phyloP scores from a whole-genome alignment of 83 land plant genomes.

The Picea engelmannii region DNA sequence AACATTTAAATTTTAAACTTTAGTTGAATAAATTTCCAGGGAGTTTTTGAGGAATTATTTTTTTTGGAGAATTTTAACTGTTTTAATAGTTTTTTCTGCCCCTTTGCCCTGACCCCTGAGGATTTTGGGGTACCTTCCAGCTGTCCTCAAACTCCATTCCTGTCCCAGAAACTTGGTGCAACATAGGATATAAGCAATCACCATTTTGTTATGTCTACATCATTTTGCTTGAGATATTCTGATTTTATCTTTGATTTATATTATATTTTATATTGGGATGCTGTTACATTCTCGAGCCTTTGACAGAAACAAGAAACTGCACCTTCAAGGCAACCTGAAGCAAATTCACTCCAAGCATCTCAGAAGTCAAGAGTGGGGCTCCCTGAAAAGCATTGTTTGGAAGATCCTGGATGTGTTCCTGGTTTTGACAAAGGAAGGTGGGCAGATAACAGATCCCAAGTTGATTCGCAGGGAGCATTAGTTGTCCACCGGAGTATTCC shows the following conservation, averaged over 20 bases:
- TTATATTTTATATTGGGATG: neutral
- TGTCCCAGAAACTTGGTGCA: too few relatives aligned
- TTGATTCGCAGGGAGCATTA: conserved; percentile 19
- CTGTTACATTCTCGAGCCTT: neutral
- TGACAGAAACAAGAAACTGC: conserved; percentile 11
- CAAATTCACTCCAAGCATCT: neutral
- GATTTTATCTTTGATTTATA: neutral
- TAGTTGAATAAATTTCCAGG: too few relatives aligned
- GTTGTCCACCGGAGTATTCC: conserved; percentile 14
- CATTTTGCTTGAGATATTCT: neutral
- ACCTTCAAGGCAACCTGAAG: neutral
- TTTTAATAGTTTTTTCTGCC: too few relatives aligned
- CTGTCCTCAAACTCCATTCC: too few relatives aligned
- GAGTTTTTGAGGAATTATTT: too few relatives aligned
- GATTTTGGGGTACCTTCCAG: too few relatives aligned
- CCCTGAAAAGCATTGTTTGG: neutral
- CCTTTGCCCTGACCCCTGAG: too few relatives aligned
- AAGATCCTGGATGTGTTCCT: neutral
- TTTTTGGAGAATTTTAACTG: too few relatives aligned
- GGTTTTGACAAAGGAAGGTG: conserved; percentile 6
- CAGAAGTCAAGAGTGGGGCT: neutral
- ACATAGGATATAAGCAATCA: neutral
- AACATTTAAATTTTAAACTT: too few relatives aligned
- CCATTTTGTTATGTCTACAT: neutral
- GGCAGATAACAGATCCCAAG: conserved; percentile 9